phyloP scores from a whole-genome alignment of 257 asterid species.

The Fraxinus cuspidata region DNA sequence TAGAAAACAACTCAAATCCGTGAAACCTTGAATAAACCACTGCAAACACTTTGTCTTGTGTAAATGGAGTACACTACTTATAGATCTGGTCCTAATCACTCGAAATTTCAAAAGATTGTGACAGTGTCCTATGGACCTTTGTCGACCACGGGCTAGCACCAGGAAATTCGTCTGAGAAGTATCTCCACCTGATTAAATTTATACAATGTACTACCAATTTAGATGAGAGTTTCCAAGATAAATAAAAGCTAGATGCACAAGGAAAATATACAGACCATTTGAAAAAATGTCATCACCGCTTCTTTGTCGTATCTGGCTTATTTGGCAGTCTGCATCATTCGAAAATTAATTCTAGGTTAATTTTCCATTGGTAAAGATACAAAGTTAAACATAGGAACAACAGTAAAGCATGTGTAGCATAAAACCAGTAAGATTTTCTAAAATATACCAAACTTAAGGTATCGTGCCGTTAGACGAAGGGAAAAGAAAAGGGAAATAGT shows the following conservation, averaged over 20 bases:
- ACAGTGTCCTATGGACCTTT: no score
- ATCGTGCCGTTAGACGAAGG: no score
- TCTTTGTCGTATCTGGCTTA: slow-evolving; percentile 97
- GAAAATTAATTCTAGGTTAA: not conserved
- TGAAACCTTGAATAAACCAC: no score
- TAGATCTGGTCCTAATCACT: slow-evolving; percentile 73
- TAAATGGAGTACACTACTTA: no score
- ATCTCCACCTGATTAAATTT: slow-evolving; percentile 93
- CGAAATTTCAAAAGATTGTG: slow-evolving; percentile 63
- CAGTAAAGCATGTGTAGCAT: not conserved
- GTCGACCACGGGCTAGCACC: slow-evolving; percentile 70
- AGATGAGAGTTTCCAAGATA: slow-evolving; percentile 21
- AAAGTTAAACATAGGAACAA: not conserved
- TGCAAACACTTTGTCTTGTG: no score
- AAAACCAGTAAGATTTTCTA: not conserved
- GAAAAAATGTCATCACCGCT: slow-evolving; percentile 81
- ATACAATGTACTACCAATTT: slow-evolving; percentile 23
- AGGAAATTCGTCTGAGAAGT: slow-evolving; percentile 90
- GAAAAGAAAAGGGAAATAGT: no score
- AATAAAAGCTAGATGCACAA: slow-evolving; percentile 1
- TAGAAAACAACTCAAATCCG: no score
- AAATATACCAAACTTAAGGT: not conserved
- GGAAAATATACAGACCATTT: slow-evolving; percentile 56
- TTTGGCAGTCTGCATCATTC: slow-evolving; percentile 74
- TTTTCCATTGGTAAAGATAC: not conserved